Evolutionary conservation across 805 yeast species (phyloP).

Genomic region (Candida caryicola): DNA sequence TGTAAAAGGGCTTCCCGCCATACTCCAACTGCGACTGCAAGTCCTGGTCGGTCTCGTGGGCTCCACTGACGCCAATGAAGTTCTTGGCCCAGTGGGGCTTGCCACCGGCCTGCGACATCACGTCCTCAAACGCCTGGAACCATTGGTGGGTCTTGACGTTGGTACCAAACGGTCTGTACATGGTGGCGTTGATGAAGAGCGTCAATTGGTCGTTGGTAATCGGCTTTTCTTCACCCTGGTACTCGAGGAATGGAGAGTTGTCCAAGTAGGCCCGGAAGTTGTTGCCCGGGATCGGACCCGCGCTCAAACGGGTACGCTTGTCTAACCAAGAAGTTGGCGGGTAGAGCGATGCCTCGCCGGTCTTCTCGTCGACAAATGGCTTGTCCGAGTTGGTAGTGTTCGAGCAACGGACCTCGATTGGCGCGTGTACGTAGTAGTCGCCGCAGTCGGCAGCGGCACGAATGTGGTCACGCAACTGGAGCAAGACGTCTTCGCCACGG

Average conservation of each 20-base stretch:
- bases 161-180: conserved; percentile 88
- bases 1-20: conserved; percentile 52
- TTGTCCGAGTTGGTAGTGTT: conserved; percentile 61
- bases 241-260: conserved; percentile 65
- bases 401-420: conserved; percentile 91
- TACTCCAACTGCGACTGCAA: conserved; percentile 36
- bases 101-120: conserved; percentile 77
- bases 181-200: conserved; percentile 86
- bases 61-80: conserved; percentile 59
- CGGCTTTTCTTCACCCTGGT: conserved; percentile 41
- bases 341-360: conserved; percentile 37
- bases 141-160: conserved; percentile 74
- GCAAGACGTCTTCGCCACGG: conserved; percentile 70
- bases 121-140: conserved; percentile 80
- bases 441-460: conserved; percentile 55
- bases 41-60: conserved; percentile 34
- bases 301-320: conserved; percentile 48
- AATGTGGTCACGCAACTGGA: conserved; percentile 60
- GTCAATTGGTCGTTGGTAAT: conserved; percentile 76
- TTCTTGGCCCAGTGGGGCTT: conserved; percentile 99
- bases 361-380: conserved; percentile 32
- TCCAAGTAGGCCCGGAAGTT: conserved; percentile 78
- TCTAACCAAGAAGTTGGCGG: conserved; percentile 50
- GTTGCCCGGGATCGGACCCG: conserved; percentile 87
- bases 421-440: conserved; percentile 87